phyloP scores from a whole-genome alignment of 371 early-diverging fungal genomes.

The Funneliformis caledonium region DNA sequence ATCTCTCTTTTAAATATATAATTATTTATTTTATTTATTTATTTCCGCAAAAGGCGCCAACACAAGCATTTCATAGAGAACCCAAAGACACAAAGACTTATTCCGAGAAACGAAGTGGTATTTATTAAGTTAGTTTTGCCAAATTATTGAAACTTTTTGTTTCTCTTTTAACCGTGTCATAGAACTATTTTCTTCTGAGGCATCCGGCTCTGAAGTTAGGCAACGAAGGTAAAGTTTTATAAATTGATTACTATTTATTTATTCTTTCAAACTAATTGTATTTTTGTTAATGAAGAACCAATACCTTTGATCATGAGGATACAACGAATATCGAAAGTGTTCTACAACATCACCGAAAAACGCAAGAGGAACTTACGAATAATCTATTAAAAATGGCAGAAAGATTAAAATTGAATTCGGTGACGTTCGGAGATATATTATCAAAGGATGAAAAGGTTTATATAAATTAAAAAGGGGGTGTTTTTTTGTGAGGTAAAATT shows the following conservation, averaged over 20 bases:
- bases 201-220: not conserved
- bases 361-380: slow-evolving; percentile 39
- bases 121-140: not conserved
- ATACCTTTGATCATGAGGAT: slow-evolving; percentile 27
- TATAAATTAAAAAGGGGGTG: not conserved
- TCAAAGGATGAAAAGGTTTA: slow-evolving; percentile 39
- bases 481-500: not conserved
- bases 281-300: not conserved
- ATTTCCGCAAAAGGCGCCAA: not conserved
- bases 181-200: slow-evolving; percentile 38
- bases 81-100: not conserved
- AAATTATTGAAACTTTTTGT: not conserved
- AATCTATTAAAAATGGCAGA: slow-evolving; percentile 38
- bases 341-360: slow-evolving; percentile 38
- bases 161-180: not conserved
- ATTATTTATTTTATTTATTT: not conserved
- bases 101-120: slow-evolving; percentile 25
- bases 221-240: slow-evolving; percentile 22
- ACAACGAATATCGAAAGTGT: slow-evolving; percentile 27
- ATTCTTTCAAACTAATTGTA: not conserved
- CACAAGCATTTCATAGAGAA: not conserved
- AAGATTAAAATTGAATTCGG: slow-evolving; percentile 41
- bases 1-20: not conserved
- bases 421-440: slow-evolving; percentile 39
- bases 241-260: not conserved